Base-by-base conservation (phyloP, 2,329 filamentous ascomycete species). In the Corinectria fuckeliana region DNA sequence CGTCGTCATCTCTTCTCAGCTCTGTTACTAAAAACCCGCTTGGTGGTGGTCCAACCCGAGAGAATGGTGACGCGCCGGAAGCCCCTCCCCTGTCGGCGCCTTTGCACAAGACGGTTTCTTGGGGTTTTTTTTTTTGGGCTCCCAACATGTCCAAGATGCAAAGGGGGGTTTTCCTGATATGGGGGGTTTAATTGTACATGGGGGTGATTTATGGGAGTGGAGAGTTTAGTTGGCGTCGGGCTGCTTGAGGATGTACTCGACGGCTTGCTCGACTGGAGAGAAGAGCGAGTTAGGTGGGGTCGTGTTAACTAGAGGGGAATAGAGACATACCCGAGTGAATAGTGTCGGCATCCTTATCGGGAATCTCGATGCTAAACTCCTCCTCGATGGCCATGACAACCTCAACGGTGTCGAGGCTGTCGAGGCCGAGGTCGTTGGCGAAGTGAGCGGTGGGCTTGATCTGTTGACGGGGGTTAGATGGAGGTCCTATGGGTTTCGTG, bases 341-440 rank as follows among this genome's bases (percentile, higher is more conserved):
- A 68, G 85, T 84, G 79, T 97, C 93, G 69, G 93, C 93, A 76
- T 97, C 92, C 87, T 97, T 97, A 82, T 97, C 93, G 71, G 93
- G 93, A 74, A 97, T 97, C 86, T 97, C 93, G 78, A 97, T 95
- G 90, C 92, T 87, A 75, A 88, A 88, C 74, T 88, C 83, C 81
- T 99, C 95, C 87, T 99, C 95, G 81, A 99, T 98, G 69, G 95
- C 95, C 95, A 99, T 99, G 72, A 99, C 95, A 69, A 99, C 95
- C 85, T 99, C 95, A 66, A 99, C 95, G 65, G 95, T 97, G 79
- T 99, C 95, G 79, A 99, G 87, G 81, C 91, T 96, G 84, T 99
- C 95, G 73, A 99, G 85, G 68, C 93, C 95, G 66, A 99, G 91
- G 81, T 99, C 94, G 79, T 97, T 98, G 76, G 92, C 86, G 82